Evolutionary conservation across 257 asterid species (phyloP).

Genomic region (Fraxinus pennsylvanica): DNA sequence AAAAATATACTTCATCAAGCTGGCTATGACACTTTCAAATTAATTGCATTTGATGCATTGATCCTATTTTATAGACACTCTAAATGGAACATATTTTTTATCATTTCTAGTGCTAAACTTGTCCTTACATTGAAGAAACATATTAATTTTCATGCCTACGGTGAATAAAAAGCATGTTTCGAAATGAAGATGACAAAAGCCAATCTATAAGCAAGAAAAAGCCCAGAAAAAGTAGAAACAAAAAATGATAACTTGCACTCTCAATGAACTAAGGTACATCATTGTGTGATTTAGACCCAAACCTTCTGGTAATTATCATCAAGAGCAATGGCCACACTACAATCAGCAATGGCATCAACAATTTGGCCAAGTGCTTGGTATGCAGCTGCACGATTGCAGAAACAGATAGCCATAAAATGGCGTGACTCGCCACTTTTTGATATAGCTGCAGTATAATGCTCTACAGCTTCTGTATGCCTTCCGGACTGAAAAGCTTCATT

Average conservation of each 20-base stretch:
- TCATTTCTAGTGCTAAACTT: neutral
- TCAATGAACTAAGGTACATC: constrained; percentile 2
- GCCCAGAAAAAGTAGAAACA: neutral
- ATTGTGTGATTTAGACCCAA: constrained; percentile 20
- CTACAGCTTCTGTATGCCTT: constrained; percentile 77
- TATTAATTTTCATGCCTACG: neutral
- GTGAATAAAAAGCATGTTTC: neutral
- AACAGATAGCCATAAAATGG: constrained; percentile 87
- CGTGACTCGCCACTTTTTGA: constrained; percentile 76
- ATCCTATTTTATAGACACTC: neutral
- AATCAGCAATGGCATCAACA: constrained; percentile 90
- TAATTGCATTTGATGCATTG: neutral
- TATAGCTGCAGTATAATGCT: constrained; percentile 79
- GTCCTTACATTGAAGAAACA: neutral
- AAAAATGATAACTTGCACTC: constrained; percentile 5
- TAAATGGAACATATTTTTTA: neutral
- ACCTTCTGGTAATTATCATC: constrained; percentile 81
- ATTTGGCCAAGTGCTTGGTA: constrained; percentile 77
- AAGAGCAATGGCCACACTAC: constrained; percentile 89
- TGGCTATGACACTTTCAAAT: neutral
- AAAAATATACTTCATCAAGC: neutral
- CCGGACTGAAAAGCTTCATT: constrained; percentile 83
- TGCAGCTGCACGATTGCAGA: constrained; percentile 98
- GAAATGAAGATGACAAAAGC: neutral
- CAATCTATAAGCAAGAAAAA: neutral